Conservation (phyloP, 164 flowering plant genomes). For the Warburgia ugandensis region DNA sequence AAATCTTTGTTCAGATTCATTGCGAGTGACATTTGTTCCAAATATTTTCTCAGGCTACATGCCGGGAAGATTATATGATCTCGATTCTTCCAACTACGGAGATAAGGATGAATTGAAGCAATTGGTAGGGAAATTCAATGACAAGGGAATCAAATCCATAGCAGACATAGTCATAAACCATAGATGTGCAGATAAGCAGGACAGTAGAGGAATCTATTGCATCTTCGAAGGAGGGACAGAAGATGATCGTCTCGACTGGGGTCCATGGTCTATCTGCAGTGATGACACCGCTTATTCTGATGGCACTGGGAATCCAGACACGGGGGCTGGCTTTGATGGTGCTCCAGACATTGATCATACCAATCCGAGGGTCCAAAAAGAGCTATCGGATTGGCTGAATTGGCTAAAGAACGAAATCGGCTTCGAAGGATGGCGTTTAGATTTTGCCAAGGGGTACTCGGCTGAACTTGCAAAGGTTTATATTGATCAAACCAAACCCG, state of each 20-base stretch:
- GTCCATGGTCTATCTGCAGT: slow-evolving; percentile 49
- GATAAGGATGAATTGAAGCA: slow-evolving; percentile 32
- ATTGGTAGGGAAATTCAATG: slow-evolving; percentile 39
- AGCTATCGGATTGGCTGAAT: slow-evolving; percentile 73
- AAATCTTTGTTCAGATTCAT: too few species aligned
- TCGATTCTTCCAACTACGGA: slow-evolving; percentile 57
- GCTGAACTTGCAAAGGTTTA: slow-evolving; percentile 42
- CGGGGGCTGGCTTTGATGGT: slow-evolving; percentile 29
- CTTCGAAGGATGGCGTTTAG: slow-evolving; percentile 70
- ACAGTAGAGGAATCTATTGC: slow-evolving; percentile 49
- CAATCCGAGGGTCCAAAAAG: slow-evolving; percentile 53
- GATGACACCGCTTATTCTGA: slow-evolving; percentile 48
- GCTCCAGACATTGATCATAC: slow-evolving; percentile 79
- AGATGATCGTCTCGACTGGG: slow-evolving; percentile 81
- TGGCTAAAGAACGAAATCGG: slow-evolving; percentile 73
- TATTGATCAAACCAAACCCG: slow-evolving; percentile 37
- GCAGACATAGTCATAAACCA: slow-evolving; percentile 89
- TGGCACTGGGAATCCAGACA: slow-evolving; percentile 64
- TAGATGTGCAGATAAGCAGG: slow-evolving; percentile 53
- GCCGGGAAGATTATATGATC: slow-evolving; percentile 81
- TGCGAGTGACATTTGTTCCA: background rate
- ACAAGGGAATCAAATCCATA: slow-evolving; percentile 40
- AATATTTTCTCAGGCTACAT: slow-evolving; percentile 40
- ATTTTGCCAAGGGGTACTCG: slow-evolving; percentile 55
- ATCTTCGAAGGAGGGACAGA: slow-evolving; percentile 72